Percentiles rank a stretch among this genome's conserved stretches.
Evolutionary conservation across 2,329 filamentous ascomycete genomes (phyloP).

Genomic region (Cryphonectria japonica): DNA sequence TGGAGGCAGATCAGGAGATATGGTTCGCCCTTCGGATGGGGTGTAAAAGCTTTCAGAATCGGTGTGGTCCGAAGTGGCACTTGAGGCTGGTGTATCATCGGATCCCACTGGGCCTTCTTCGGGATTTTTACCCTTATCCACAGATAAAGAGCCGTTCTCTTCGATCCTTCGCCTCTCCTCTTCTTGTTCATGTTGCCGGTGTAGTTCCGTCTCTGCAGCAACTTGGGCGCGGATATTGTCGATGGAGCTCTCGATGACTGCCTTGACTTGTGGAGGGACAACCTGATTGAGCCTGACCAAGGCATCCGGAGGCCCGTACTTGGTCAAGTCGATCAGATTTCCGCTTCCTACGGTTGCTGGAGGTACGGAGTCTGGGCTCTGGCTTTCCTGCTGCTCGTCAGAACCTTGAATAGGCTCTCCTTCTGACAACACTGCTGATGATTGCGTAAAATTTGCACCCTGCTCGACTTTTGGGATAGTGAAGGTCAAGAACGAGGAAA

Average conservation of each 20-base stretch:
- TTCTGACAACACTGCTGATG: conserved; percentile 10
- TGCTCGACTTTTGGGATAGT: conserved; percentile 1
- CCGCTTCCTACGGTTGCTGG: conserved; percentile 29
- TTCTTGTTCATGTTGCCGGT: conserved; percentile 37
- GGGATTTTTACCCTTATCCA: background rate
- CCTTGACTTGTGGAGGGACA: conserved; percentile 45
- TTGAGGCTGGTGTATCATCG: background rate
- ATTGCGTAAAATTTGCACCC: background rate
- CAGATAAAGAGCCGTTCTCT: background rate
- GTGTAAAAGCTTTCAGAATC: conserved; percentile 4
- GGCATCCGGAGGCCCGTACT: conserved; percentile 50
- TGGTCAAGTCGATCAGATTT: conserved; percentile 47
- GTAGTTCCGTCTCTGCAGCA: conserved; percentile 37
- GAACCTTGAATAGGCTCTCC: background rate
- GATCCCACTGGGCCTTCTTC: background rate
- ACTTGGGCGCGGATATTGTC: conserved; percentile 48
- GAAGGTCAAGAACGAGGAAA: conserved; percentile 15
- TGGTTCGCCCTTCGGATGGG: conserved; percentile 13
- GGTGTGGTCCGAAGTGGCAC: background rate
- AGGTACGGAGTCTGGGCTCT: background rate
- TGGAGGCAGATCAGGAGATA: conserved; percentile 38
- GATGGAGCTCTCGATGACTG: conserved; percentile 50
- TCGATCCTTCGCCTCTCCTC: conserved; percentile 29
- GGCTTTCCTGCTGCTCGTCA: background rate
- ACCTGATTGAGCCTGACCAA: conserved; percentile 44